Conservation (phyloP, 2,329 filamentous ascomycete species). For the Fusarium lyarnte region DNA sequence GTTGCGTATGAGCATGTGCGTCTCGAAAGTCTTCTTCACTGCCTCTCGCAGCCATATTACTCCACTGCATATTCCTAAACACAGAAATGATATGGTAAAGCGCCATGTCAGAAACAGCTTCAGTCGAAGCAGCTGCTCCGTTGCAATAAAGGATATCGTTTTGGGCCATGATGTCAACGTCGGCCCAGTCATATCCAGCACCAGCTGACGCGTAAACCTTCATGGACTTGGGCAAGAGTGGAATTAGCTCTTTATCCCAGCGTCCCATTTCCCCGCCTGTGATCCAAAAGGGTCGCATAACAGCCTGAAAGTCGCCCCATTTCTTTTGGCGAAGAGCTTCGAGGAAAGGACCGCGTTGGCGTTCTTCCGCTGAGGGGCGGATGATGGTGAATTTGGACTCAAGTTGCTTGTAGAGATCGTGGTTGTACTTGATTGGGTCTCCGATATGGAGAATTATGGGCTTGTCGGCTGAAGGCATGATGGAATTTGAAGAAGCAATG, state of each 20-base stretch:
- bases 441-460: conserved; percentile 48
- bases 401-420: conserved; percentile 45
- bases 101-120: conserved; percentile 69
- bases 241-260: conserved; percentile 68
- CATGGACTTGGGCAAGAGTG: conserved; percentile 61
- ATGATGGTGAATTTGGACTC: conserved; percentile 46
- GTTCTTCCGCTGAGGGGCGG: conserved; percentile 49
- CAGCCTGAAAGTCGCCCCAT: conserved; percentile 55
- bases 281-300: conserved; percentile 70
- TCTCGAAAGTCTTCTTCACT: conserved; percentile 57
- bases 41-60: conserved; percentile 59
- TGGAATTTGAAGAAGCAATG: neutral
- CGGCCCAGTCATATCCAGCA: conserved; percentile 71
- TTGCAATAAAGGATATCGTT: conserved; percentile 69
- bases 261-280: conserved; percentile 72
- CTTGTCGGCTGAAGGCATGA: conserved; percentile 8
- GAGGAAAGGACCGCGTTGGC: conserved; percentile 51
- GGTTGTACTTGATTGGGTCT: conserved; percentile 46
- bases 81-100: conserved; percentile 67
- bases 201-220: conserved; percentile 68
- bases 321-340: conserved; percentile 49
- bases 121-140: conserved; percentile 66
- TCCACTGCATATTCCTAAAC: conserved; percentile 68
- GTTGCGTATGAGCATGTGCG: conserved; percentile 63
- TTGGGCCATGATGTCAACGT: conserved; percentile 53